Base-by-base conservation (phyloP, 2,329 filamentous ascomycete species). In the Acarospora socialis region DNA sequence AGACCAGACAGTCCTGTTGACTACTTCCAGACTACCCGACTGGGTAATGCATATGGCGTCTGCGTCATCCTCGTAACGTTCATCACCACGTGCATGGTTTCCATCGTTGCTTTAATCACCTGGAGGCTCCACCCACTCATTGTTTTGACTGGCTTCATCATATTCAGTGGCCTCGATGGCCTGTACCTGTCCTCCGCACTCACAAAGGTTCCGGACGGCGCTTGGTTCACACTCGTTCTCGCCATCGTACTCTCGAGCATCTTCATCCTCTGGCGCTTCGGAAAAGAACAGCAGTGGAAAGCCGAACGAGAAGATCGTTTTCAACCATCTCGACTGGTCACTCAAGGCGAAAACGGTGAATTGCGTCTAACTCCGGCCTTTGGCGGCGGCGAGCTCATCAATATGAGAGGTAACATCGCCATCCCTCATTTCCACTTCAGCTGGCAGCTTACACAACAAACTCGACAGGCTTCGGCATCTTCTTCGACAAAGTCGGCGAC, bases 21-120 rank as follows among this genome's bases (percentile, higher is more conserved):
- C 28, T 14, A 21, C 30, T 14, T 40, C 36, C 36, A 71, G 63
- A 79, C 76, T 1, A 78, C 73, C 1, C 63, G 64, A 34, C 64
- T 83, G 0, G 79, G 79, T 15, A 73, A 82, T 44, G 79, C 79
- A 0, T 84, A 84, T 44, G 78, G 80, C 22, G 74, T 81, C 5
- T 86, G 80, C 42, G 80, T 86, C 48, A 81, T 84, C 44, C 70
- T 81, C 29, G 80, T 84, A 25, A 81, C 79, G 0, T 81, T 84
- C 49, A 73, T 86, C 46, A 77, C 77, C 33, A 84, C 79, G 0
- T 77, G 68, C 50, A 73, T 87, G 65, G 74, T 82, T 2, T 68
- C 76, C 0, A 57, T 86, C 1, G 75, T 78, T 2, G 74, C 79
- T 0, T 61, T 84, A 2, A 62, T 84, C 21, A 74, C 82, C 22